Percentiles rank a stretch among this genome's conserved stretches.
Conservation (phyloP, 202 grass and related monocot genomes). For the Carex sylvatica region DNA sequence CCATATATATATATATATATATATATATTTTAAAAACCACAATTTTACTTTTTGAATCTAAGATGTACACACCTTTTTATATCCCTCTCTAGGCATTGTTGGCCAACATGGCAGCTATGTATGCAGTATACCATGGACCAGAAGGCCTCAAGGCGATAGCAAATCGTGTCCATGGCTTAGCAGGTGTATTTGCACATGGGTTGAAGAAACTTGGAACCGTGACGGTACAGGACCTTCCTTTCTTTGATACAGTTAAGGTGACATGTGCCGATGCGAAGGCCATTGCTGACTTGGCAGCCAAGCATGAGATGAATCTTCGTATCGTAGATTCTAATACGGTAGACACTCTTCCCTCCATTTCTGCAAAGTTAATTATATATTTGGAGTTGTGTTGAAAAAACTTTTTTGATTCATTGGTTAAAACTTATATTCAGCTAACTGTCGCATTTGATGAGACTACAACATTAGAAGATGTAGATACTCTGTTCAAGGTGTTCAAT, state of each 20-base stretch:
- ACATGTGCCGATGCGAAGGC: slow-evolving; percentile 64
- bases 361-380: slow-evolving; percentile 16
- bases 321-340: slow-evolving; percentile 82
- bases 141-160: slow-evolving; percentile 81
- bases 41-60: background rate
- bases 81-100: slow-evolving; percentile 66
- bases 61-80: background rate
- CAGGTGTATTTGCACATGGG: slow-evolving; percentile 69
- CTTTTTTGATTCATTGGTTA: slow-evolving; percentile 23
- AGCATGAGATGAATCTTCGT: slow-evolving; percentile 92
- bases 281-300: slow-evolving; percentile 62
- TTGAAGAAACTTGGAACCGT: slow-evolving; percentile 86
- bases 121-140: slow-evolving; percentile 94
- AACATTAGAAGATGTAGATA: slow-evolving; percentile 90
- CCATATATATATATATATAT: background rate
- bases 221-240: slow-evolving; percentile 85
- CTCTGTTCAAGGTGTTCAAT: slow-evolving; percentile 90
- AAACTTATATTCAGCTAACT: slow-evolving; percentile 54
- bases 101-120: slow-evolving; percentile 99
- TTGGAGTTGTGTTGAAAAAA: background rate
- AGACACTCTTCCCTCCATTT: slow-evolving; percentile 17
- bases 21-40: background rate
- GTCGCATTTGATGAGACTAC: slow-evolving; percentile 94
- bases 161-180: slow-evolving; percentile 85
- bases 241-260: slow-evolving; percentile 96